phyloP scores from a whole-genome alignment of 2,329 filamentous ascomycete genomes.

The Ceratocystis diversiconidia region DNA sequence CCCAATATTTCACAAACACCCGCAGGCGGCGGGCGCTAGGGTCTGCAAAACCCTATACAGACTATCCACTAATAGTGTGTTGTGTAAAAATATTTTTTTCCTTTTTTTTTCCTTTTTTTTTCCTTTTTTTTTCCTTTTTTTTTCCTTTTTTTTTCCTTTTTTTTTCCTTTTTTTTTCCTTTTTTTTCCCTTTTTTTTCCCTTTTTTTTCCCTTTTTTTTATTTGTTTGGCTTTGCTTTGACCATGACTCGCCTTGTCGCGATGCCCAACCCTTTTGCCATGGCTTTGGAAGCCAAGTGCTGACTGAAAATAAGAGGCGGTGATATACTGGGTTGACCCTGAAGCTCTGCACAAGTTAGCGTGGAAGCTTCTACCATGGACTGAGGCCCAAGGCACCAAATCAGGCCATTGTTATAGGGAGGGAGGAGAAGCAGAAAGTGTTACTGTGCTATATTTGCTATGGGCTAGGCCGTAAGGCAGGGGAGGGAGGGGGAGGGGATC shows the following conservation, averaged over 20 bases:
- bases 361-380: neutral
- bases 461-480: neutral
- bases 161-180: neutral
- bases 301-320: slow-evolving; percentile 8
- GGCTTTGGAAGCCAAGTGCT: too few relatives aligned
- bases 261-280: too few relatives aligned
- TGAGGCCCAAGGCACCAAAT: neutral
- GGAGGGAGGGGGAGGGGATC: neutral
- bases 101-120: neutral
- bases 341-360: neutral
- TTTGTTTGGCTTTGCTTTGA: too few relatives aligned
- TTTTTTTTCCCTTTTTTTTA: too few relatives aligned
- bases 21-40: neutral
- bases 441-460: neutral
- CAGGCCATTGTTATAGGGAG: neutral
- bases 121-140: neutral
- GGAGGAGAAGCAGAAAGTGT: neutral
- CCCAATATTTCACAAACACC: neutral
- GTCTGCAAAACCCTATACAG: neutral
- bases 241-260: too few relatives aligned
- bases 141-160: neutral
- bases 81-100: neutral
- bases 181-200: neutral
- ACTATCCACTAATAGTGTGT: neutral
- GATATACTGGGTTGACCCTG: neutral